phyloP scores from a whole-genome alignment of 257 asterid species.

The Capsicum baccatum region DNA sequence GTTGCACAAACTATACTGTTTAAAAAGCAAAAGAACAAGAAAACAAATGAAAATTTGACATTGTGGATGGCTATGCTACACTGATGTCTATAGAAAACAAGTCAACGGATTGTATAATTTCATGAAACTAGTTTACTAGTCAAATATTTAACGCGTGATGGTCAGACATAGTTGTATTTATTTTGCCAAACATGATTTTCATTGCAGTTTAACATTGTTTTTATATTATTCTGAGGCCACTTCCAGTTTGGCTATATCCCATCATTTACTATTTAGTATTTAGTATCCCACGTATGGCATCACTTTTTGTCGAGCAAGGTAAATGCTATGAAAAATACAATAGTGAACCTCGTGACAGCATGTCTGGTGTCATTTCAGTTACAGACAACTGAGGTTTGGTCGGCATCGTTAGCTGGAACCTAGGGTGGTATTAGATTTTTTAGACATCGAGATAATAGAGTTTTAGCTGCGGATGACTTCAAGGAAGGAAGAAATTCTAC shows the following conservation, averaged over 20 bases:
- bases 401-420: background rate
- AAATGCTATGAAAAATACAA: slow-evolving; percentile 27
- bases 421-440: background rate
- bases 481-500: background rate
- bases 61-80: background rate
- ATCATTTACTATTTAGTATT: slow-evolving; percentile 81
- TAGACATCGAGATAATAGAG: background rate
- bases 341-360: slow-evolving; percentile 49
- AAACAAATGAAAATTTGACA: background rate
- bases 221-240: slow-evolving; percentile 44
- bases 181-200: background rate
- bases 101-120: background rate
- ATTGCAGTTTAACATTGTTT: background rate
- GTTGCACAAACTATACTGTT: background rate
- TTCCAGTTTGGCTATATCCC: slow-evolving; percentile 74
- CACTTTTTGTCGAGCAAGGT: slow-evolving; percentile 77
- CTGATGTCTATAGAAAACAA: background rate
- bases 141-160: background rate
- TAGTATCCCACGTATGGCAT: slow-evolving; percentile 74
- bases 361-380: background rate
- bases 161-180: background rate
- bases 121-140: background rate
- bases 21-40: background rate
- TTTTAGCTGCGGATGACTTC: background rate
- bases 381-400: background rate